Percentiles rank a stretch among this genome's conserved stretches.
Conservation (phyloP, 2,329 filamentous ascomycete species). For the Tolypocladium paradoxum region DNA sequence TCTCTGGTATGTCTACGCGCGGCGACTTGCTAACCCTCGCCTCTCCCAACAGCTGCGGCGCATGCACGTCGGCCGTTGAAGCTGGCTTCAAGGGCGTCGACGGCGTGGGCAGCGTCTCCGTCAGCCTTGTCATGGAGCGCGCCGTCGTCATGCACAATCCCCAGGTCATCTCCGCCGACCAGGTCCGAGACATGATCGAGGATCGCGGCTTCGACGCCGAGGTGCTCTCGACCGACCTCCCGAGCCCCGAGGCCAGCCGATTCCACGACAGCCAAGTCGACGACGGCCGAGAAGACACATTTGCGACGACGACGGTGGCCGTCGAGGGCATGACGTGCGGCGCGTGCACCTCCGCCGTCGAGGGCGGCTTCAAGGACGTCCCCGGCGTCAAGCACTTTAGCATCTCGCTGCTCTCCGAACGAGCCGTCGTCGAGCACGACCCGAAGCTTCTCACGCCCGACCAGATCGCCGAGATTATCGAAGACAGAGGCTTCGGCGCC, state of each 20-base stretch:
- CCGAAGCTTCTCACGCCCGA: conserved; percentile 38
- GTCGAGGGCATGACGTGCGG: conserved; percentile 88
- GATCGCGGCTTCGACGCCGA: conserved; percentile 87
- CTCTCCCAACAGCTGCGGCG: conserved; percentile 62
- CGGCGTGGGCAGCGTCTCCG: conserved; percentile 76
- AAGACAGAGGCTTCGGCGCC: conserved; percentile 71
- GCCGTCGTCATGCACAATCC: conserved; percentile 91
- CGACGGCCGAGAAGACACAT: conserved; percentile 25
- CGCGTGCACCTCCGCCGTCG: conserved; percentile 77
- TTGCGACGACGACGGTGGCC: conserved; percentile 62
- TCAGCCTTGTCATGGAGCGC: conserved; percentile 89
- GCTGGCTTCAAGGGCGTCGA: conserved; percentile 73
- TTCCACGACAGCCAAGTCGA: conserved; percentile 22
- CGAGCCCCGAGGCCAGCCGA: conserved; percentile 36
- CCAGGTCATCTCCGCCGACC: conserved; percentile 57
- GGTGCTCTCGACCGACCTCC: conserved; percentile 72
- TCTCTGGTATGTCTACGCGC: not conserved
- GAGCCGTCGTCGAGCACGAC: conserved; percentile 79
- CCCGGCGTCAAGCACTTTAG: conserved; percentile 65
- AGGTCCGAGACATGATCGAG: conserved; percentile 77
- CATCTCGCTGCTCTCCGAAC: conserved; percentile 74
- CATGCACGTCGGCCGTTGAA: conserved; percentile 93
- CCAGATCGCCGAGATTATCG: conserved; percentile 48
- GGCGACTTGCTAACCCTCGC: conserved; percentile 15
- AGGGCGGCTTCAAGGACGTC: conserved; percentile 67